Evolutionary conservation across 1,284 basidiomycete genomes (phyloP).

Genomic region (Trichosporon sp.): DNA sequence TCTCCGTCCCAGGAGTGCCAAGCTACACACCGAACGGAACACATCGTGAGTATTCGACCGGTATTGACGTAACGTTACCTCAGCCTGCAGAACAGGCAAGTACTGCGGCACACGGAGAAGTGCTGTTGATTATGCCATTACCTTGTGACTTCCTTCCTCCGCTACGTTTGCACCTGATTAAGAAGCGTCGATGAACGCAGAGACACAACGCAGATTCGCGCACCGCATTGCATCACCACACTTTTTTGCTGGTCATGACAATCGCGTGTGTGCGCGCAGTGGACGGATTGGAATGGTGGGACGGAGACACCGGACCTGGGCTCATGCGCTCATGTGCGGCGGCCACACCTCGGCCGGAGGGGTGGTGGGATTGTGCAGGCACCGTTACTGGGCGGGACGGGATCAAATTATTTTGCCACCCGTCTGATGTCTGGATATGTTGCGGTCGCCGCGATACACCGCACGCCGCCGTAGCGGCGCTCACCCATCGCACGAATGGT

Average conservation of each 20-base stretch:
- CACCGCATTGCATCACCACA: not conserved
- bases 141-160: not conserved
- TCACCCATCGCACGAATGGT: not conserved
- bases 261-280: not conserved
- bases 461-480: not conserved
- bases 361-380: not conserved
- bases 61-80: not conserved
- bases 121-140: constrained; percentile 4
- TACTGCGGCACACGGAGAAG: constrained; percentile 1
- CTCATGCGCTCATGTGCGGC: no score
- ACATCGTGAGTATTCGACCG: not conserved
- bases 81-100: constrained; percentile 1
- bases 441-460: not conserved
- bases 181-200: constrained; percentile 1
- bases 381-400: not conserved
- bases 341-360: no score
- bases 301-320: no score
- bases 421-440: no score
- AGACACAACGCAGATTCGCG: not conserved
- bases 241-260: no score
- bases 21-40: not conserved
- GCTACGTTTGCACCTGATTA: not conserved
- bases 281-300: no score
- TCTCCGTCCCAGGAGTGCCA: not conserved
- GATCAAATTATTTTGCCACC: not conserved